Evolutionary conservation across 2,329 filamentous ascomycete species (phyloP), one percentile per base, ranked within the genome.

Genomic region (Botrytis tulipae): DNA sequence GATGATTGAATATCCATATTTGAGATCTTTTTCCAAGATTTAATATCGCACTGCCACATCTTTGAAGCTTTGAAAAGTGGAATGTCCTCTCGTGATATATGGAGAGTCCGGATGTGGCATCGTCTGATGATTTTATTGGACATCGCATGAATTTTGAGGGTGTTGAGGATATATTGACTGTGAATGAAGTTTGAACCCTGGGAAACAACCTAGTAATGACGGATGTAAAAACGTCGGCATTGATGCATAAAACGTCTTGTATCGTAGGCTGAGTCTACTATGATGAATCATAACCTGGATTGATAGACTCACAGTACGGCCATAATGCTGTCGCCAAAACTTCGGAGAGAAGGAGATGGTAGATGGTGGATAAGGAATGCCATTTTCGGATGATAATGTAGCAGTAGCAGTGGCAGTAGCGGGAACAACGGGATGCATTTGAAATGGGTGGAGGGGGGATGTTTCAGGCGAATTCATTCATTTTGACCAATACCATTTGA

Each of bases 391-490:
- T 29, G 69, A 40, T 32, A 72, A n/a, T 57, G 70, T 72, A 46
- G 46, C 61, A 67, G 61, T 67, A 44, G 29, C 48, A 51, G 25
- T 54, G 20, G 46, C 46, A 51, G 48, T 51, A 20, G 40, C 66
- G 22, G 70, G 29, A 37, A 63, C 40, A 42, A 57, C 35, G 20
- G 44, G 54, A 46, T 29, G 37, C 54, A 57, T 54, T 66, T 67
- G 70, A 72, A 40, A 67, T 48, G 48, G 70, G 40, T 54, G 25
- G 25, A 54, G 51, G 51, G 51, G 51, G 70, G 25, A 54, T 72
- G 70, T 72, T 60, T 72, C 70, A 72, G 70, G 70, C 61, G 61
- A 72, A 59, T 42, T 32, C 40, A 68, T 68, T 51, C 48, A 32
- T 32, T n/a, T 35, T 22, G 35, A 40, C 69, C 57, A 71, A 63